Percentiles rank a stretch among this genome's conserved stretches.
Evolutionary conservation across 495 filamentous ascomycete genomes (phyloP).

Genomic region (Penicillium goetzii): DNA sequence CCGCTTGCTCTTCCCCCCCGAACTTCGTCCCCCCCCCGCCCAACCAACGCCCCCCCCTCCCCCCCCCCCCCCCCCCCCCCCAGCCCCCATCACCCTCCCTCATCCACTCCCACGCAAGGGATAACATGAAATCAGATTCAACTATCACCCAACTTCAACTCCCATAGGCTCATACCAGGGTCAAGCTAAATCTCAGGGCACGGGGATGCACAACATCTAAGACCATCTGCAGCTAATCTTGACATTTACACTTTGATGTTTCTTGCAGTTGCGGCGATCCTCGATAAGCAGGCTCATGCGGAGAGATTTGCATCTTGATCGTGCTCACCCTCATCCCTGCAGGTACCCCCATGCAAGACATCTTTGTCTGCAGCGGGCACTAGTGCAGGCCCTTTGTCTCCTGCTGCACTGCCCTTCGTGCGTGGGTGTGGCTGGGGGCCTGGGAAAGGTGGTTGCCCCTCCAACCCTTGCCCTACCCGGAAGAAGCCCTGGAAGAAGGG

Average conservation of each 20-base stretch:
- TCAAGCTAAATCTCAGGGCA: constrained; percentile 2
- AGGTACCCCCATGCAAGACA: constrained; percentile 28
- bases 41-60: no score
- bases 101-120: constrained; percentile 34
- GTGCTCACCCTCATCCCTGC: neutral
- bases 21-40: no score
- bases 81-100: constrained; percentile 8
- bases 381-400: constrained; percentile 20
- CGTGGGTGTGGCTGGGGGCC: constrained; percentile 28
- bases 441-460: constrained; percentile 25
- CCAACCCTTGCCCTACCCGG: constrained; percentile 14
- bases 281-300: neutral
- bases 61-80: neutral
- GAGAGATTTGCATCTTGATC: neutral
- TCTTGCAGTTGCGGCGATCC: neutral
- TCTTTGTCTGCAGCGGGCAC: constrained; percentile 22
- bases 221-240: constrained; percentile 8
- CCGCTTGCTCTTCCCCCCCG: no score
- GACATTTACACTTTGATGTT: neutral
- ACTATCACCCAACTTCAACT: constrained; percentile 9
- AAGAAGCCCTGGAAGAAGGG: no score
- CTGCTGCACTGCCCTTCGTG: constrained; percentile 14
- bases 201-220: constrained; percentile 14
- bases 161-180: constrained; percentile 22
- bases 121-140: constrained; percentile 15